Conservation (phyloP, 1,139 yeast species). For the Arxiozyma bovina region DNA sequence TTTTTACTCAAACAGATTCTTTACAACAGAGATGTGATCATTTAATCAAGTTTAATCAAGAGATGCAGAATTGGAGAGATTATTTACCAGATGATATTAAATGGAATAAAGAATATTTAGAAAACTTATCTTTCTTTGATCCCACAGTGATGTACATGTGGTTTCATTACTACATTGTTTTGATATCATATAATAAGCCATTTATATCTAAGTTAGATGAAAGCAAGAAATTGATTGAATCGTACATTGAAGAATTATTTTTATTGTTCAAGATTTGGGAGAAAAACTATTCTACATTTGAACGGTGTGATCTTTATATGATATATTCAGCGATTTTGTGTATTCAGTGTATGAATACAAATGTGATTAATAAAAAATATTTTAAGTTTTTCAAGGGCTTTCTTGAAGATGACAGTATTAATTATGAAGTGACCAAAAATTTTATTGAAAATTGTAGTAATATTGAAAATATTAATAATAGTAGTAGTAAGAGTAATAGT, state of each 20-base stretch:
- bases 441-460: conserved; percentile 18
- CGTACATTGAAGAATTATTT: conserved; percentile 30
- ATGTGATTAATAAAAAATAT: conserved; percentile 14
- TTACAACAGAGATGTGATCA: conserved; percentile 20
- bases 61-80: conserved; percentile 41
- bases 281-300: conserved; percentile 27
- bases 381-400: conserved; percentile 16
- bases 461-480: conserved; percentile 6
- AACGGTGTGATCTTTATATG: conserved; percentile 24
- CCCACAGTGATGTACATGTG: conserved; percentile 46
- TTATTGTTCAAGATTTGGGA: conserved; percentile 28
- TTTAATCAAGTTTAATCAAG: conserved; percentile 37
- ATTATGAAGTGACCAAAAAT: conserved; percentile 25
- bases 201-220: conserved; percentile 33
- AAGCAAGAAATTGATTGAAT: conserved; percentile 22
- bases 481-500: conserved; percentile 1
- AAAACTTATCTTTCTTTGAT: conserved; percentile 36
- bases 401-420: conserved; percentile 19
- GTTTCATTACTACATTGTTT: conserved; percentile 48
- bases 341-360: conserved; percentile 25
- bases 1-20: conserved; percentile 21
- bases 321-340: conserved; percentile 25
- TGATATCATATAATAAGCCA: conserved; percentile 50
- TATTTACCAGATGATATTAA: conserved; percentile 38
- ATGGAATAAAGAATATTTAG: conserved; percentile 39